A percentile compares a stretch with the other conserved stretches of the same genome.
Evolutionary conservation across 257 asterid genomes (phyloP).

Genomic region (Avicennia marina): DNA sequence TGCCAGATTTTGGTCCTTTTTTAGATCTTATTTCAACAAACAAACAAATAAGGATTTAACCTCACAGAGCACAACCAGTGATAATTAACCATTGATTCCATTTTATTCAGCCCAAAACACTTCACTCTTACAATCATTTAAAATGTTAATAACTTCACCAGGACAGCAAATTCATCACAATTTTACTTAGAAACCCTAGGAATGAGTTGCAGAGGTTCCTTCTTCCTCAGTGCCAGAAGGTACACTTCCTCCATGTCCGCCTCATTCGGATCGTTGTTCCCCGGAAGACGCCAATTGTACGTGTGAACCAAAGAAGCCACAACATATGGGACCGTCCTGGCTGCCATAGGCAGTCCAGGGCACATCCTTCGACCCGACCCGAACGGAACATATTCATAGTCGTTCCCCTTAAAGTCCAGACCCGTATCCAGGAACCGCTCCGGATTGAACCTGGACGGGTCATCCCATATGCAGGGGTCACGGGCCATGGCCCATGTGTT

Average conservation of each 20-base stretch:
- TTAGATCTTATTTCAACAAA: not conserved
- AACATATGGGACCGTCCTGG: conserved; percentile 2
- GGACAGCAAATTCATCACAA: no score
- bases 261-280: not conserved
- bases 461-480: conserved; percentile 14
- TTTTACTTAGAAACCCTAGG: not conserved
- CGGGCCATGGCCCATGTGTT: conserved; percentile 16
- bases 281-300: conserved; percentile 8
- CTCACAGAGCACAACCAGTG: not conserved
- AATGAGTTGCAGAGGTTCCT: conserved; percentile 4
- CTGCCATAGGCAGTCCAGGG: conserved; percentile 16
- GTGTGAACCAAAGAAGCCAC: conserved; percentile 16
- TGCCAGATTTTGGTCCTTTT: not conserved
- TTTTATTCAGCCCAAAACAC: not conserved
- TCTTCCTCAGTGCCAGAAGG: not conserved
- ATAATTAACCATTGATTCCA: not conserved
- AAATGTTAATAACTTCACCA: not conserved
- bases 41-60: not conserved
- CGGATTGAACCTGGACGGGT: conserved; percentile 13
- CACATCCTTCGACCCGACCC: conserved; percentile 18
- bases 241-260: conserved; percentile 6
- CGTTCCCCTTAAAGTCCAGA: conserved; percentile 12
- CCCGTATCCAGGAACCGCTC: conserved; percentile 14
- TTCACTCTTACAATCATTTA: not conserved
- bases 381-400: conserved; percentile 14